Base-by-base conservation (phyloP, 129 eudicot genomes). In the Logfia minima region DNA sequence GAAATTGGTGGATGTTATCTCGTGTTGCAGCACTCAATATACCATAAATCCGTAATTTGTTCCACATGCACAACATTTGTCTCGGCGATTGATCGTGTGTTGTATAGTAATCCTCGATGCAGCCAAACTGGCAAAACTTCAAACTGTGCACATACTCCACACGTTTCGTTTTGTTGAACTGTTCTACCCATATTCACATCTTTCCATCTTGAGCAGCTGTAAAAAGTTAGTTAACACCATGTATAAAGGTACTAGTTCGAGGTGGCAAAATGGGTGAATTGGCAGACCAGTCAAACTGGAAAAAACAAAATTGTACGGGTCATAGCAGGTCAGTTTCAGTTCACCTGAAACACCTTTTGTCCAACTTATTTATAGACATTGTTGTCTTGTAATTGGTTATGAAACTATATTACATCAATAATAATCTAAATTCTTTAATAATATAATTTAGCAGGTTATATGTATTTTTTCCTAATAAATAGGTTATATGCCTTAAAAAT, bases 11-110 rank as follows among this genome's bases (percentile, higher is more conserved):
- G 28, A 45, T 32, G 83, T 82, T 75, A 90, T 90, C 96, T 84
- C 86, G 86, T 81, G 84, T 88, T 90, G 82, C 98, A 93, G 86
- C 98, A 93, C 29, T 72, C 82, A 22, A 90, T 82, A 19, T 77
- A 19, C 91, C 96, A 26, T 81, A 71, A 21, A 26, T 70, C 61
- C 80, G 87, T 74, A 93, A 77, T 75, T 89, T 93, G 64, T 83
- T 84, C 88, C 88, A 85, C 76, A 85, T 78, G 78, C 88, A 85
- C 55, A 85, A 28, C 88, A 85, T 85, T 73, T 85, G 89, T 79
- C 79, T 85, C 0, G 88, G 88, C 7, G 88, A 85, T 63, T 85
- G 88, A 43, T 85, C 82, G 55, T 85, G 88, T 64, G 86, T 79
- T 34, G 81, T 85, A 21, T 69, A 75, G 56, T 78, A 85, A 75